Evolutionary conservation across 768 basidiomycete species (phyloP).

Genomic region (Postia placenta): DNA sequence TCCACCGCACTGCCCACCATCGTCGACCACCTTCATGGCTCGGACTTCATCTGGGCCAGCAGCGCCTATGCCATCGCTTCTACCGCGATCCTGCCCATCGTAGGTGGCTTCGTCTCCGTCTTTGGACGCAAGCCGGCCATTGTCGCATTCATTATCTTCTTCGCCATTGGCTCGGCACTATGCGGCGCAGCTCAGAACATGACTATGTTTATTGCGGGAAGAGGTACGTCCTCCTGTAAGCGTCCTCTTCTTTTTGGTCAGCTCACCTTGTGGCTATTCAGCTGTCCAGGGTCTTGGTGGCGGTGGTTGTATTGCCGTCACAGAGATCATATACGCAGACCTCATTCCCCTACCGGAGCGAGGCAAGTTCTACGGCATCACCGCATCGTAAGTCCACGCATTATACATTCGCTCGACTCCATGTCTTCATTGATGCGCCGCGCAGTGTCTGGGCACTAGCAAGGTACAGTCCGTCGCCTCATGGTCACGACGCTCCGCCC

Average conservation of each 20-base stretch:
- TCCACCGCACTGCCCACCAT: slow-evolving; percentile 18
- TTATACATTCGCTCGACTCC: no score
- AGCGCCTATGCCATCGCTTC: slow-evolving; percentile 29
- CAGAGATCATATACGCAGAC: slow-evolving; percentile 20
- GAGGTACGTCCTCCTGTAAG: slow-evolving; percentile 11
- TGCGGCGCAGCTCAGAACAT: slow-evolving; percentile 33
- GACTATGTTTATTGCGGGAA: slow-evolving; percentile 34
- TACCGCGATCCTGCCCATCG: slow-evolving; percentile 29
- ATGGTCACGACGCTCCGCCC: not conserved
- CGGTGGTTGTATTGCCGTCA: slow-evolving; percentile 12
- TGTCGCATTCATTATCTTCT: slow-evolving; percentile 23
- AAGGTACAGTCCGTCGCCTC: slow-evolving; percentile 1
- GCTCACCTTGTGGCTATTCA: no score
- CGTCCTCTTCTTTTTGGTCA: no score
- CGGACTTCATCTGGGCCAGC: slow-evolving; percentile 20
- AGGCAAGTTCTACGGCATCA: slow-evolving; percentile 24
- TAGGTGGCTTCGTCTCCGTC: slow-evolving; percentile 24
- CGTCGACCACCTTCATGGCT: slow-evolving; percentile 14
- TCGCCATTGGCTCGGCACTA: slow-evolving; percentile 35
- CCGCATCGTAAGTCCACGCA: slow-evolving; percentile 8
- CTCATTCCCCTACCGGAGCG: slow-evolving; percentile 20
- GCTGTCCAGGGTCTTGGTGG: slow-evolving; percentile 22
- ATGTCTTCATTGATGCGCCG: no score
- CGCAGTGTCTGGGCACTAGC: slow-evolving; percentile 13
- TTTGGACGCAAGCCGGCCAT: slow-evolving; percentile 31